Conservation (phyloP, 139 green algal genomes). For the Asterochloris erici region DNA sequence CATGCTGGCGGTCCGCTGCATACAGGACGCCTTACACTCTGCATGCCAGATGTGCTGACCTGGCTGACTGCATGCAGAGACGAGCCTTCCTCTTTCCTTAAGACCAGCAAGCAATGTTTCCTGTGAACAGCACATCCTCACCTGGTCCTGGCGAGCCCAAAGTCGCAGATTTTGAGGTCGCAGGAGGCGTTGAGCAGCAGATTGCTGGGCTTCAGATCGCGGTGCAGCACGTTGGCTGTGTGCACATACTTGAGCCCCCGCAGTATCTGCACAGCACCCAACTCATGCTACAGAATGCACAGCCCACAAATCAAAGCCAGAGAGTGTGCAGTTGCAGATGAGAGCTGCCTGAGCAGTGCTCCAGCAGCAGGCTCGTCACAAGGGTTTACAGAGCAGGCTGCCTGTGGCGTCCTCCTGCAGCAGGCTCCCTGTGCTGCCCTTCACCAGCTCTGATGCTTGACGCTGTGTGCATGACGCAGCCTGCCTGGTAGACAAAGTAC, state of each 20-base stretch:
- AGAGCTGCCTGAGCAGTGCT: no score
- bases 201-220: slow-evolving; percentile 97
- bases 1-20: no score
- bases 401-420: not conserved
- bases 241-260: slow-evolving; percentile 92
- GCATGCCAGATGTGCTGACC: not conserved
- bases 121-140: not conserved
- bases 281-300: not conserved
- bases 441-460: no score
- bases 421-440: not conserved
- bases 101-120: no score
- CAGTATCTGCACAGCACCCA: slow-evolving; percentile 61
- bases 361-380: not conserved
- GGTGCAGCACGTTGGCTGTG: slow-evolving; percentile 84
- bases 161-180: slow-evolving; percentile 98
- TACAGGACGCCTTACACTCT: not conserved
- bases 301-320: not conserved
- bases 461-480: not conserved
- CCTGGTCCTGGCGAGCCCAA: slow-evolving; percentile 90
- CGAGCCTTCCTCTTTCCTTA: no score
- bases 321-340: not conserved
- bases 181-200: slow-evolving; percentile 95
- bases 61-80: no score
- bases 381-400: not conserved
- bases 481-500: slow-evolving; percentile 98